A percentile compares a stretch with the other conserved stretches of the same genome.
Evolutionary conservation across 257 asterid species (phyloP).

Genomic region (Avicennia marina): DNA sequence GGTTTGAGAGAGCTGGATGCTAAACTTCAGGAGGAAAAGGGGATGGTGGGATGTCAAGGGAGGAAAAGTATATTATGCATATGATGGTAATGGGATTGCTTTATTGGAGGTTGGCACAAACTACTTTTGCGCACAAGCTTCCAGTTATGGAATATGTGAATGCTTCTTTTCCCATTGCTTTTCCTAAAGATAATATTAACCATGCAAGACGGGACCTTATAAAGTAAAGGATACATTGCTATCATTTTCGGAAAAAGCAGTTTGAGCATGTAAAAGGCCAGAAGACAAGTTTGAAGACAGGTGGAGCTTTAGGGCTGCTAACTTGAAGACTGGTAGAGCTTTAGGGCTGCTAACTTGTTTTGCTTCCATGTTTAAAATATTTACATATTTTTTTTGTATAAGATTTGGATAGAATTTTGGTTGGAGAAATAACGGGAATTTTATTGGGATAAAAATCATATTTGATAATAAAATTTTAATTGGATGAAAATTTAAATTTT

Average conservation of each 20-base stretch:
- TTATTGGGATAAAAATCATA: no score
- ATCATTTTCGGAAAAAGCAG: constrained; percentile 3
- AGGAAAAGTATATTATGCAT: constrained; percentile 53
- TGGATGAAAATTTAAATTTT: no score
- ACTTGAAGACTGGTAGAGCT: neutral
- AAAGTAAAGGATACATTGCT: constrained; percentile 12
- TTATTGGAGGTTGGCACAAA: constrained; percentile 29
- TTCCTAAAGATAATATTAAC: constrained; percentile 13
- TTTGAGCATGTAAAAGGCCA: constrained; percentile 4
- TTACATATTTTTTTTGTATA: no score
- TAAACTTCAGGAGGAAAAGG: constrained; percentile 47
- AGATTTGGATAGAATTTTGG: no score
- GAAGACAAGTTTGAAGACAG: constrained; percentile 17
- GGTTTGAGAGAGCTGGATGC: no score
- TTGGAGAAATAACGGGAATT: no score
- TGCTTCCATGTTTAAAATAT: no score
- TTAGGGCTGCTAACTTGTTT: no score
- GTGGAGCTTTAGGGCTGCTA: constrained; percentile 12
- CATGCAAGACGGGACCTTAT: constrained; percentile 7
- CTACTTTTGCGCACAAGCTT: constrained; percentile 29
- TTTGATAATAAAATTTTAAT: no score
- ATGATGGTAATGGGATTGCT: constrained; percentile 56
- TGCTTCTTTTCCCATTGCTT: constrained; percentile 16
- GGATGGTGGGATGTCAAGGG: constrained; percentile 36
- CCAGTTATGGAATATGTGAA: constrained; percentile 28